Evolutionary conservation across 805 yeast genomes (phyloP).

Genomic region (Saturnispora ahearnii): DNA sequence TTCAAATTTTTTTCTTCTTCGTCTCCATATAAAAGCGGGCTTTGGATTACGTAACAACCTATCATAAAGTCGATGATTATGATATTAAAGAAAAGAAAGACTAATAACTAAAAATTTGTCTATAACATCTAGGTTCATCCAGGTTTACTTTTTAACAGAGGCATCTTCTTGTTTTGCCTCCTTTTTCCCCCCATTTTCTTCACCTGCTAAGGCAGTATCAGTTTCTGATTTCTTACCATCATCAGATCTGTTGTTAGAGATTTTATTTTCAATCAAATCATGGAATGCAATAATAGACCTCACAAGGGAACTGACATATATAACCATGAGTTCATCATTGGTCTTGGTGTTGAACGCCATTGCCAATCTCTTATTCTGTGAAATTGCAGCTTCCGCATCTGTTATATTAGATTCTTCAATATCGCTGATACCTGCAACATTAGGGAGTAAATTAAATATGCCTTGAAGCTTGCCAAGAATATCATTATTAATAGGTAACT

Average conservation of each 20-base stretch:
- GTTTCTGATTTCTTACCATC: conserved; percentile 27
- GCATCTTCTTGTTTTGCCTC: conserved; percentile 13
- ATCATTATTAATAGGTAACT: conserved; percentile 80
- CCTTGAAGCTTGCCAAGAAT: conserved; percentile 91
- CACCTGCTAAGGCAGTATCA: conserved; percentile 29
- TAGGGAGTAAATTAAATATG: conserved; percentile 87
- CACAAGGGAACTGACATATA: conserved; percentile 81
- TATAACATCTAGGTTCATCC: not conserved
- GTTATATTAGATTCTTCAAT: not conserved
- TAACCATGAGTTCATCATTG: conserved; percentile 91
- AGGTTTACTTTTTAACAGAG: not conserved
- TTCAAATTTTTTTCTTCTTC: not conserved
- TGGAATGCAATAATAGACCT: conserved; percentile 95
- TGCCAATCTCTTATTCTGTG: conserved; percentile 32
- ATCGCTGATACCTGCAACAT: conserved; percentile 36
- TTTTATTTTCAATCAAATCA: conserved; percentile 91
- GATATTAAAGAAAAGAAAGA: not conserved
- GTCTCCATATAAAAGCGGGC: not conserved
- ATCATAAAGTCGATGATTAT: not conserved
- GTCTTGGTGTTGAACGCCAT: conserved; percentile 87
- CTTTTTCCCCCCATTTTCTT: conserved; percentile 11
- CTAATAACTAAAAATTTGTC: not conserved
- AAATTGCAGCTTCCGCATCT: conserved; percentile 12
- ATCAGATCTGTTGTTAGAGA: conserved; percentile 21
- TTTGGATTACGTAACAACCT: not conserved